phyloP scores from a whole-genome alignment of 2,329 filamentous ascomycete genomes.

The Trichoderma arundinaceum region DNA sequence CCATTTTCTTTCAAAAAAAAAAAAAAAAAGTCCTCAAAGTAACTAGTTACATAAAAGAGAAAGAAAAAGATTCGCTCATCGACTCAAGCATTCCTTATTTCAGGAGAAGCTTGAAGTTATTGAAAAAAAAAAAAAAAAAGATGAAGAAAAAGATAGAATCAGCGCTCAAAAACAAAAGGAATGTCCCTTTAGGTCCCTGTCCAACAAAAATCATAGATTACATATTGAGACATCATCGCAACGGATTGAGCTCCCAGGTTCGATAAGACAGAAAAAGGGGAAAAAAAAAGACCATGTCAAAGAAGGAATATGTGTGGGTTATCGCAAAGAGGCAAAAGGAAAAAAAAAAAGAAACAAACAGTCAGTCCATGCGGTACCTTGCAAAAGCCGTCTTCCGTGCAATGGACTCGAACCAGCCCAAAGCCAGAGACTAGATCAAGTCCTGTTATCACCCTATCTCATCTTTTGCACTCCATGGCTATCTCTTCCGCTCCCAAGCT shows the following conservation, averaged over 20 bases:
- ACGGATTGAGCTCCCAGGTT: neutral
- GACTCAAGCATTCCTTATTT: neutral
- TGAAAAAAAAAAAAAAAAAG: neutral
- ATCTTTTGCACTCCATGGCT: slow-evolving; percentile 4
- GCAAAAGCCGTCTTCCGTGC: neutral
- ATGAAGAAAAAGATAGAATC: neutral
- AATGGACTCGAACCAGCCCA: neutral
- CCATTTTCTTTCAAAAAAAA: no score
- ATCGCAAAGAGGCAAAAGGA: neutral
- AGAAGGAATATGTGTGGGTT: slow-evolving; percentile 7
- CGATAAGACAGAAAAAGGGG: neutral
- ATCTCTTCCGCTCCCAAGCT: neutral
- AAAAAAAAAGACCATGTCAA: slow-evolving; percentile 5
- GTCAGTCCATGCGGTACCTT: neutral
- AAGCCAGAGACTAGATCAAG: slow-evolving; percentile 20
- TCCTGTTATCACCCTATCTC: slow-evolving; percentile 22
- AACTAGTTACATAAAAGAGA: neutral
- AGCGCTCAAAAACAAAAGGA: slow-evolving; percentile 15
- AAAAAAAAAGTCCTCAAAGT: neutral
- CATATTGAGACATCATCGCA: slow-evolving; percentile 18
- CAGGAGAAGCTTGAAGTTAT: neutral
- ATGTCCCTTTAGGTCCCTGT: slow-evolving; percentile 5
- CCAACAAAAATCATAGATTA: slow-evolving; percentile 16
- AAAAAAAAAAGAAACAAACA: neutral
- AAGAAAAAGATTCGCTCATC: slow-evolving; percentile 1